Percentiles rank a stretch among this genome's conserved stretches.
These are phyloP conservation scores for Fraxinus sp. DNA, from an alignment of 305 asterid genomes.

Conservation along the genomic window DNA sequence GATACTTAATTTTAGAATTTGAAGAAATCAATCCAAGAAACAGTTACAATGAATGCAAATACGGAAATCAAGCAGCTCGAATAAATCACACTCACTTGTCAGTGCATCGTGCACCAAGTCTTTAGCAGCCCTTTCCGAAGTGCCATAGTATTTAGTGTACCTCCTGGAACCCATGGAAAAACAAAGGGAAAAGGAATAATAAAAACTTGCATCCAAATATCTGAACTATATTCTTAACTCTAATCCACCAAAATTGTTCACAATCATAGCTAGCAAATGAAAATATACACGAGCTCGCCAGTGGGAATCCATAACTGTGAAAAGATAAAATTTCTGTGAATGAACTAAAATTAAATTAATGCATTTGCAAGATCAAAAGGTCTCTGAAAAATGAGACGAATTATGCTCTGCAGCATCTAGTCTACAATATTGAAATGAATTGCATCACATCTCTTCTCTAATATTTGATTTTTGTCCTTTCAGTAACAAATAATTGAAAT, in stretches of 20 bases:
- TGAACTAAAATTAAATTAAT: not conserved
- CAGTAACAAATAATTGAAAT: not conserved
- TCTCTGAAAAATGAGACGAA: not conserved
- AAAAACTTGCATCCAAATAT: not conserved
- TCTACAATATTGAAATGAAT: not conserved
- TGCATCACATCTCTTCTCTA: not conserved
- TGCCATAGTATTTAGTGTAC: constrained; percentile 92
- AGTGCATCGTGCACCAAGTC: constrained; percentile 93
- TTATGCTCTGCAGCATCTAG: not conserved
- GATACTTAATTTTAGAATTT: not conserved
- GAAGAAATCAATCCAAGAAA: constrained; percentile 5
- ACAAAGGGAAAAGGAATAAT: constrained; percentile 15
- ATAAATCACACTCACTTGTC: constrained; percentile 62
- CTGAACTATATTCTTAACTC: not conserved
- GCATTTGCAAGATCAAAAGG: not conserved
- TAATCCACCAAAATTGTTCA: not conserved
- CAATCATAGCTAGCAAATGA: not conserved
- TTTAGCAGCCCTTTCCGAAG: constrained; percentile 78
- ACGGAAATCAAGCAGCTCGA: not conserved
- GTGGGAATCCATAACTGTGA: not conserved
- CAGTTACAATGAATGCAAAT: constrained; percentile 3
- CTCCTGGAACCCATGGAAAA: constrained; percentile 61
- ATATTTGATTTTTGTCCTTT: not conserved
- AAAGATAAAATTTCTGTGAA: not conserved
- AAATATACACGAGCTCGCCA: not conserved